Conservation (phyloP, 805 yeast species). For the Barnettozyma populi region DNA sequence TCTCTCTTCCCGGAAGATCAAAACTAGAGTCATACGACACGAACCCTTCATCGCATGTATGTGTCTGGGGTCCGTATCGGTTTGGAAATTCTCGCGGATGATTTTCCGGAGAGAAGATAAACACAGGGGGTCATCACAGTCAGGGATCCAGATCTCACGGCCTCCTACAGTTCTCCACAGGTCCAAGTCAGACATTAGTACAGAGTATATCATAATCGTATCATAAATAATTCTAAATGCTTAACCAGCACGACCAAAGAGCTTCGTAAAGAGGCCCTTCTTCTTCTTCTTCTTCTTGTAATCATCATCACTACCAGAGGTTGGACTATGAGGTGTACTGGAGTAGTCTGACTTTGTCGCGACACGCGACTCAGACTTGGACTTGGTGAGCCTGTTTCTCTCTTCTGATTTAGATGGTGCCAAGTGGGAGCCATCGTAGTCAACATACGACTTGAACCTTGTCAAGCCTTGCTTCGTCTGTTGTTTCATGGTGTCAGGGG, state of each 20-base stretch:
- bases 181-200: background rate
- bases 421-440: slow-evolving; percentile 1
- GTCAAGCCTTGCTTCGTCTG: slow-evolving; percentile 6
- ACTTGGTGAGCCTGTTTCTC: slow-evolving; percentile 7
- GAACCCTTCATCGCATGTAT: no score
- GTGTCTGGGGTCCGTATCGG: no score
- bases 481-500: slow-evolving; percentile 6
- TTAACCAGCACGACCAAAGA: slow-evolving; percentile 6
- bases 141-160: background rate
- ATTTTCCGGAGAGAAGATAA: background rate
- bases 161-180: background rate
- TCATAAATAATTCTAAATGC: background rate
- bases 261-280: slow-evolving; percentile 9
- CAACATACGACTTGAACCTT: slow-evolving; percentile 11
- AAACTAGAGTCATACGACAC: no score
- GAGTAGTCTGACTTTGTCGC: slow-evolving; percentile 1
- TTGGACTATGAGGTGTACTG: background rate
- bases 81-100: background rate
- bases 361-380: slow-evolving; percentile 13
- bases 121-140: background rate
- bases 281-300: slow-evolving; percentile 6
- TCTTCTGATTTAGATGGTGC: slow-evolving; percentile 13
- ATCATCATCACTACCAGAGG: background rate
- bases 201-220: background rate
- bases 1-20: no score